A percentile compares a stretch with the other conserved stretches of the same genome.
phyloP scores from a whole-genome alignment of 768 basidiomycete genomes.

The Boletus reticuloceps region DNA sequence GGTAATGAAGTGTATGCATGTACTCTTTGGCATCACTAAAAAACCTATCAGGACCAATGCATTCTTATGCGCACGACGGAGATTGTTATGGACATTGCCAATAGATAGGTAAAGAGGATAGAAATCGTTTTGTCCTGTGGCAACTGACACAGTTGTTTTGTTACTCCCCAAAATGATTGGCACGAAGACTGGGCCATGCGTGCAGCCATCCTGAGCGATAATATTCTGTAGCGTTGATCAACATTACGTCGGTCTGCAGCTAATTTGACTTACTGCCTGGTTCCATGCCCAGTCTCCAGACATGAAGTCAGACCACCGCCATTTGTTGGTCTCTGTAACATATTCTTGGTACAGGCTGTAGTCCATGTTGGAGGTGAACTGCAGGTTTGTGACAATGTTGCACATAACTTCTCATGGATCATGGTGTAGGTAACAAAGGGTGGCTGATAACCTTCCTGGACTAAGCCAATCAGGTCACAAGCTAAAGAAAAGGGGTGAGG shows the following conservation, averaged over 20 bases:
- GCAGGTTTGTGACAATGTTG: no score
- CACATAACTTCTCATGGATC: no score
- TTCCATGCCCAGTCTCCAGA: background rate
- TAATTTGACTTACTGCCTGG: background rate
- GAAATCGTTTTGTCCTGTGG: background rate
- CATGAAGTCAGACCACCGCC: background rate
- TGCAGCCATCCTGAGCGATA: slow-evolving; percentile 13
- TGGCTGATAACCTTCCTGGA: no score
- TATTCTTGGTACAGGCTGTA: no score
- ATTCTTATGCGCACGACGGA: background rate
- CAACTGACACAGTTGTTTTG: background rate
- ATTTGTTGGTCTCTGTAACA: no score
- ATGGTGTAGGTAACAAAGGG: no score
- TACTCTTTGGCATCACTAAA: slow-evolving; percentile 5
- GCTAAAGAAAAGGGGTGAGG: no score
- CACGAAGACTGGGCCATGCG: background rate
- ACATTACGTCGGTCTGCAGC: no score
- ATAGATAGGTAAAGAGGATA: background rate
- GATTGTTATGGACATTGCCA: background rate
- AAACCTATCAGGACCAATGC: slow-evolving; percentile 12
- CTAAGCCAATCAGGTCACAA: no score
- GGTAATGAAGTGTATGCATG: slow-evolving; percentile 12
- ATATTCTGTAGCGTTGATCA: slow-evolving; percentile 12
- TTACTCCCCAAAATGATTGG: background rate
- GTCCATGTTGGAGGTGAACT: background rate